A percentile compares a stretch with the other conserved stretches of the same genome.
Conservation (phyloP, 768 basidiomycete genomes). For the Paxillus ammoniavirescens region DNA sequence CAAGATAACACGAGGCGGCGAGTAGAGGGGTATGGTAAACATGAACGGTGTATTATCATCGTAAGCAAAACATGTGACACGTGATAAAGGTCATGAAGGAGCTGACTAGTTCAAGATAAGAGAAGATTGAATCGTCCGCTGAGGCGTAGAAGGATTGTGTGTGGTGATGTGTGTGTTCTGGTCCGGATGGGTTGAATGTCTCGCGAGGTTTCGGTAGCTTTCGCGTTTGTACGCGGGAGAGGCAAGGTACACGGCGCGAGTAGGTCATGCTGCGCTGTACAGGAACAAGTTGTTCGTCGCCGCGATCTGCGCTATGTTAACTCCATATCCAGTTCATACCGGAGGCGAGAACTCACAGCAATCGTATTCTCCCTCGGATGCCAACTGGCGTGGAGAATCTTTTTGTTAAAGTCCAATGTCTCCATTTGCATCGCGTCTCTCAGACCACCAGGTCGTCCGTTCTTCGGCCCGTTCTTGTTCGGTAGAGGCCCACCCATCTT, state of each 20-base stretch:
- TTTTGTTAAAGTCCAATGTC: conserved; percentile 93
- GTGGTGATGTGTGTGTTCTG: conserved; percentile 11
- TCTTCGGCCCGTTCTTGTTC: conserved; percentile 68
- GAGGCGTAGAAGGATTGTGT: conserved; percentile 16
- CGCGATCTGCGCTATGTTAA: conserved; percentile 63
- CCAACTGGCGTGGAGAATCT: conserved; percentile 95
- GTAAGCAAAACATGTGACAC: conserved; percentile 31
- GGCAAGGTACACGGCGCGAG: background rate
- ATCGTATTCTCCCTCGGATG: conserved; percentile 98
- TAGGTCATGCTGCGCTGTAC: conserved; percentile 39
- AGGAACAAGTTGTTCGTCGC: conserved; percentile 59
- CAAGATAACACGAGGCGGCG: conserved; percentile 28
- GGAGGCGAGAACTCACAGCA: conserved; percentile 58
- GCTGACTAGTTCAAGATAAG: conserved; percentile 16
- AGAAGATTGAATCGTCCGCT: conserved; percentile 27
- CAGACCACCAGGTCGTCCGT: conserved; percentile 69
- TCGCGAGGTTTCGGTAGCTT: conserved; percentile 3
- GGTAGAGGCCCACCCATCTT: conserved; percentile 88
- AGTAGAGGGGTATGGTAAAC: conserved; percentile 31
- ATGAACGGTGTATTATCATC: conserved; percentile 24
- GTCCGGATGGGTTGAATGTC: conserved; percentile 10
- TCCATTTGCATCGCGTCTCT: conserved; percentile 88
- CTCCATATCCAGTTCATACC: background rate
- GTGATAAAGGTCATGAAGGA: conserved; percentile 13
- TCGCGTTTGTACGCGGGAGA: conserved; percentile 10